phyloP scores from a whole-genome alignment of 2,329 filamentous ascomycete genomes.

The Elsinoe necatrix region DNA sequence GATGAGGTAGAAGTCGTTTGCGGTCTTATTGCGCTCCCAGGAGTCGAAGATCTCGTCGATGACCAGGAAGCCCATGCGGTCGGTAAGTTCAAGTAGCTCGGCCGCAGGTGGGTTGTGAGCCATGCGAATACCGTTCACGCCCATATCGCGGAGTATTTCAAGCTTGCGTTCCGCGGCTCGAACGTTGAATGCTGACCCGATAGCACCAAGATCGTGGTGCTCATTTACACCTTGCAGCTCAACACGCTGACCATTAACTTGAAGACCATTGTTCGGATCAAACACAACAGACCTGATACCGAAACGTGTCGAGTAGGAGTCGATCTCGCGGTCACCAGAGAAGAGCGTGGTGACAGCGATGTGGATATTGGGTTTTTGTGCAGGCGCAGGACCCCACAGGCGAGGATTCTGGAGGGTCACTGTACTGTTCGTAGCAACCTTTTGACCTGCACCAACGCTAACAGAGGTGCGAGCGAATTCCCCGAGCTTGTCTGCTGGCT shows the following conservation, averaged over 20 bases:
- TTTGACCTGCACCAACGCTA: slow-evolving; percentile 29
- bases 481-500: slow-evolving; percentile 25
- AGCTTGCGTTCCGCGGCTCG: slow-evolving; percentile 44
- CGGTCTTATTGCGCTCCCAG: slow-evolving; percentile 41
- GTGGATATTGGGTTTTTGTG: slow-evolving; percentile 42
- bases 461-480: slow-evolving; percentile 29
- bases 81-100: slow-evolving; percentile 44
- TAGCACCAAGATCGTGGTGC: slow-evolving; percentile 45
- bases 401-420: slow-evolving; percentile 32
- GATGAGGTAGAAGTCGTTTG: slow-evolving; percentile 45
- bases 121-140: slow-evolving; percentile 43
- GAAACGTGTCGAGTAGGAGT: slow-evolving; percentile 44
- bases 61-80: slow-evolving; percentile 44
- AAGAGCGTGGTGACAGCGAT: slow-evolving; percentile 38
- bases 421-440: slow-evolving; percentile 31
- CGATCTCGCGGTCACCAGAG: slow-evolving; percentile 26
- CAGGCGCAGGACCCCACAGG: slow-evolving; percentile 43
- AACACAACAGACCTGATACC: slow-evolving; percentile 42
- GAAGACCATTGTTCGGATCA: slow-evolving; percentile 35
- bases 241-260: slow-evolving; percentile 41
- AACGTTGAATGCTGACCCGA: slow-evolving; percentile 45
- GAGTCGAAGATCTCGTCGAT: slow-evolving; percentile 48
- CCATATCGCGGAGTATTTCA: slow-evolving; percentile 43
- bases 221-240: slow-evolving; percentile 42
- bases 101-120: slow-evolving; percentile 48